phyloP scores from a whole-genome alignment of 2,329 filamentous ascomycete genomes.

The Verticillium dahliae region DNA sequence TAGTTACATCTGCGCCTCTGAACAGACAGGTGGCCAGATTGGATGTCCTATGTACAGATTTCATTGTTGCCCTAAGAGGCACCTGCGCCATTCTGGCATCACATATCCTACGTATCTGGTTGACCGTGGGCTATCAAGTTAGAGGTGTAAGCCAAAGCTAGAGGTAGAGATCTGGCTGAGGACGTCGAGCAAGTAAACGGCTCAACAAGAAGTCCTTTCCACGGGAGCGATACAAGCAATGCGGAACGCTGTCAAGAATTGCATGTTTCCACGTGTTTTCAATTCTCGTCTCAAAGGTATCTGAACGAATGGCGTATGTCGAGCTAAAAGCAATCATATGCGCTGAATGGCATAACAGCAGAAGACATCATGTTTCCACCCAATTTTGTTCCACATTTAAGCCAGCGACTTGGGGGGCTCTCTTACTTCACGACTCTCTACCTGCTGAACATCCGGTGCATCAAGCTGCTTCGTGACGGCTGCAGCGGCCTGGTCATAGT shows the following conservation, averaged over 20 bases:
- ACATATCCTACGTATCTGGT: too few species aligned
- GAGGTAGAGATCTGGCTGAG: too few species aligned
- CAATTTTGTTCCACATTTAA: background rate
- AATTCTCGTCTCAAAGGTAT: background rate
- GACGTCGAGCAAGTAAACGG: too few species aligned
- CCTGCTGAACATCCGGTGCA: background rate
- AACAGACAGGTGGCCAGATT: too few species aligned
- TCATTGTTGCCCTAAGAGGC: too few species aligned
- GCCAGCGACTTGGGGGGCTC: background rate
- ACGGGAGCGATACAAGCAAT: background rate
- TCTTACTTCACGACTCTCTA: background rate
- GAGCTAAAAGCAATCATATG: background rate
- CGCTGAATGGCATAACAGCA: background rate
- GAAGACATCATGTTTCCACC: background rate
- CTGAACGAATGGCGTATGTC: background rate
- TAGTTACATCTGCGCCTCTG: too few species aligned
- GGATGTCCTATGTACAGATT: too few species aligned
- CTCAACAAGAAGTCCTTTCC: too few species aligned
- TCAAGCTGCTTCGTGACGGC: slow-evolving; percentile 27
- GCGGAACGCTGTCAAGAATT: background rate
- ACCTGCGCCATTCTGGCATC: too few species aligned
- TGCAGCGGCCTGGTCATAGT: slow-evolving; percentile 27
- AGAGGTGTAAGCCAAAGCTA: too few species aligned
- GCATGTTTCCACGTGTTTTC: background rate
- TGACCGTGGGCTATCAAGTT: too few species aligned